A percentile compares a stretch with the other conserved stretches of the same genome.
Evolutionary conservation across 2,329 filamentous ascomycete genomes (phyloP).

Genomic region (Gliomastix tumulicola): DNA sequence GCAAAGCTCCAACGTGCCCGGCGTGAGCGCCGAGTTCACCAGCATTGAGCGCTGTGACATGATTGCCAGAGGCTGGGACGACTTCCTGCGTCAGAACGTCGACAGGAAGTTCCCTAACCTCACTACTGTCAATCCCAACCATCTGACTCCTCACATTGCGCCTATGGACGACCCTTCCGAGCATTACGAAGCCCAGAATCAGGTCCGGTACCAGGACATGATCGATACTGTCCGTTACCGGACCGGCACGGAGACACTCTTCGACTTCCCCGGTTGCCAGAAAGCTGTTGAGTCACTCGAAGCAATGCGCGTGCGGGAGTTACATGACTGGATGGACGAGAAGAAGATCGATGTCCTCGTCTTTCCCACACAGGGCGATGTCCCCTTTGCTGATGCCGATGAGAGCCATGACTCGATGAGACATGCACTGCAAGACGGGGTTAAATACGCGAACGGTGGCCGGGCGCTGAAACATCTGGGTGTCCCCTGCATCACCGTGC

Average conservation of each 20-base stretch:
- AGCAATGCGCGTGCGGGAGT: slow-evolving; percentile 35
- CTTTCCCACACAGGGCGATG: slow-evolving; percentile 42
- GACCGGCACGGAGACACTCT: slow-evolving; percentile 18
- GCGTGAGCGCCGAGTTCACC: slow-evolving; percentile 25
- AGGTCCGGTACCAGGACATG: background rate
- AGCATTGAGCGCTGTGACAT: slow-evolving; percentile 14
- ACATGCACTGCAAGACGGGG: slow-evolving; percentile 9
- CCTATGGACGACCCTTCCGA: slow-evolving; percentile 5
- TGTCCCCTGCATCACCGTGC: slow-evolving; percentile 15
- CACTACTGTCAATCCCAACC: slow-evolving; percentile 26
- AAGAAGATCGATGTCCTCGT: slow-evolving; percentile 34
- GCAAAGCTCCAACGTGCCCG: background rate
- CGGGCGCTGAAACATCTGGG: slow-evolving; percentile 15
- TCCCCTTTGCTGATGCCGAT: slow-evolving; percentile 41
- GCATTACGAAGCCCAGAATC: background rate
- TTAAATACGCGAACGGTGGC: slow-evolving; percentile 7
- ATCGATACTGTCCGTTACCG: background rate
- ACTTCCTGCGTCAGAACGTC: slow-evolving; percentile 20
- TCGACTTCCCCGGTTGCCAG: slow-evolving; percentile 29
- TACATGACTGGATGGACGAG: slow-evolving; percentile 42
- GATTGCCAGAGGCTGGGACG: slow-evolving; percentile 11
- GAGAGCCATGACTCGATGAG: slow-evolving; percentile 12
- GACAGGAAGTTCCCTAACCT: slow-evolving; percentile 24
- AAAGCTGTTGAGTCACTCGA: slow-evolving; percentile 37
- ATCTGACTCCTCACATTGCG: slow-evolving; percentile 12